phyloP scores from a whole-genome alignment of 1,284 basidiomycete species.

The Papiliotrema laurentii region DNA sequence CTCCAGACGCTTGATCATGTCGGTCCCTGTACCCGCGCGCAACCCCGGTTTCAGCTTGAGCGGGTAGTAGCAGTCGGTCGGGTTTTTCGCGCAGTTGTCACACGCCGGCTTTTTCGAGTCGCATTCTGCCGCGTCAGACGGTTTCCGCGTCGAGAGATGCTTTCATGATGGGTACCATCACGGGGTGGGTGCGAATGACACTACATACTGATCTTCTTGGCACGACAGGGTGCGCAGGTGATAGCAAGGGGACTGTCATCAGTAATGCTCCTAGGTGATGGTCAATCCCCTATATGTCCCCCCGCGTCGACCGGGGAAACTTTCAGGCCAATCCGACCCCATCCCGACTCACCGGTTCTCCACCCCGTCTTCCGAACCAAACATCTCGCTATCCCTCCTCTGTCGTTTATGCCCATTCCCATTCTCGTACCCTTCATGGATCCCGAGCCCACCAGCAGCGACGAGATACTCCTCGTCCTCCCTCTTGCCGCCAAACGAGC shows the following conservation, averaged over 20 bases:
- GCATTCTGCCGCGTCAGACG: slow-evolving; percentile 23
- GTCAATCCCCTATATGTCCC: no score
- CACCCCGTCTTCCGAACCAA: slow-evolving; percentile 2
- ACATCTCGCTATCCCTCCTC: slow-evolving; percentile 1
- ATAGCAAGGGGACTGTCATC: slow-evolving; percentile 21
- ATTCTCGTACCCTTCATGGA: background rate
- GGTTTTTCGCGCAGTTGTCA: slow-evolving; percentile 32
- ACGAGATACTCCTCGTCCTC: background rate
- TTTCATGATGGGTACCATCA: no score
- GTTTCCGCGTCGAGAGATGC: background rate
- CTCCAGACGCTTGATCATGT: slow-evolving; percentile 42
- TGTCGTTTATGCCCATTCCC: background rate
- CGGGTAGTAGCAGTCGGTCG: slow-evolving; percentile 40
- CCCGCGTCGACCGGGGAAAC: no score
- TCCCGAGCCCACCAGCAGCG: background rate
- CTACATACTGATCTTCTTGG: slow-evolving; percentile 31
- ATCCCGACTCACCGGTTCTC: background rate
- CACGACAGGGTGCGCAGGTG: slow-evolving; percentile 31
- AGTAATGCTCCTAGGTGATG: background rate
- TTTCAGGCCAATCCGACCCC: background rate
- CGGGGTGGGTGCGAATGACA: no score
- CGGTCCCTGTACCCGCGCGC: slow-evolving; percentile 43
- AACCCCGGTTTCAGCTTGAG: slow-evolving; percentile 47
- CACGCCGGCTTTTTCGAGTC: slow-evolving; percentile 34
- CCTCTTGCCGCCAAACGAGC: slow-evolving; percentile 1